Conservation (phyloP, 805 yeast species). For the Vanderwaltozyma tropicalis region DNA sequence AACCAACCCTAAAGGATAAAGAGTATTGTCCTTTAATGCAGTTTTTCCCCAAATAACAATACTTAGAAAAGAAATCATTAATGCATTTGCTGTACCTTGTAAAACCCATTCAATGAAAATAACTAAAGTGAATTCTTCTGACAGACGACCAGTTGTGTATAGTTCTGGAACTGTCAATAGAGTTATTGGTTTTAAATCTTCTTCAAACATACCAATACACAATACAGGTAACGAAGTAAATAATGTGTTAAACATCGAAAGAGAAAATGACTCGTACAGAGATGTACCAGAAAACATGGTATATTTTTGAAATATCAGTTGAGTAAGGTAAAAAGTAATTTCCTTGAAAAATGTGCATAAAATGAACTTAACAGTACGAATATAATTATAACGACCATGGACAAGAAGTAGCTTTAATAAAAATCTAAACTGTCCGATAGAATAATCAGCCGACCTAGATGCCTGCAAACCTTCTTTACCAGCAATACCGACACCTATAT, state of each 20-base stretch:
- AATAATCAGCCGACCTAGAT: constrained; percentile 86
- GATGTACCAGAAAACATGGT: constrained; percentile 90
- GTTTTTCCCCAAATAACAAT: constrained; percentile 62
- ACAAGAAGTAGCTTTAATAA: constrained; percentile 74
- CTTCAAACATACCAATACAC: constrained; percentile 91
- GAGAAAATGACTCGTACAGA: constrained; percentile 88
- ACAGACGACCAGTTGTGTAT: constrained; percentile 65
- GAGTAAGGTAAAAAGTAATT: constrained; percentile 78
- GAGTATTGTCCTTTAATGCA: constrained; percentile 59
- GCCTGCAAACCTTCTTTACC: constrained; percentile 97
- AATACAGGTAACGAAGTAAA: constrained; percentile 89
- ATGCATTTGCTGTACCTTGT: constrained; percentile 62
- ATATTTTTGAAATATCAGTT: constrained; percentile 74
- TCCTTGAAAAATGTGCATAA: constrained; percentile 93
- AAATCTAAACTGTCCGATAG: constrained; percentile 89
- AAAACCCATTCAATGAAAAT: constrained; percentile 72
- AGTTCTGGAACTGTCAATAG: constrained; percentile 86
- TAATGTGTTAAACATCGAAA: constrained; percentile 92
- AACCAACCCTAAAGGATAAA: constrained; percentile 74
- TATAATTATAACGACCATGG: constrained; percentile 92
- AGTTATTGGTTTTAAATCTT: constrained; percentile 81
- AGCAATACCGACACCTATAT: constrained; percentile 93
- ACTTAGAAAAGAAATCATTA: constrained; percentile 56
- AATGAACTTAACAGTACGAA: constrained; percentile 84
- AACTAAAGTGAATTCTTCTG: constrained; percentile 59